A percentile compares a stretch with the other conserved stretches of the same genome.
Conservation (phyloP, 2,329 filamentous ascomycete genomes). For the Fusarium solani-melongenae region DNA sequence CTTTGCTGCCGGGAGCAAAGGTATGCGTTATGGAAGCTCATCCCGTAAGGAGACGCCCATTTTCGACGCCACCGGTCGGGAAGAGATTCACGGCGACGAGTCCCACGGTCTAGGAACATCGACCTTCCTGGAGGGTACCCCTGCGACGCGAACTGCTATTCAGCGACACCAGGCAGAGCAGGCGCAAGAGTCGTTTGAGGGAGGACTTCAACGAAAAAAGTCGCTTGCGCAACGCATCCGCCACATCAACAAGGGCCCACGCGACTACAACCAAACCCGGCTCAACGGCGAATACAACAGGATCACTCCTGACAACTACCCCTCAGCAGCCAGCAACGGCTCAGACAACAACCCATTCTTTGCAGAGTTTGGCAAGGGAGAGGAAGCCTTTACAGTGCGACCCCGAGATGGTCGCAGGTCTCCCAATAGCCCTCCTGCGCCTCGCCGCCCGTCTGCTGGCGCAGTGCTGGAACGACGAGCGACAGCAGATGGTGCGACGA, state of each 20-base stretch:
- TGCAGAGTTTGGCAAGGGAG: constrained; percentile 74
- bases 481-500: constrained; percentile 66
- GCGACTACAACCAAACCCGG: constrained; percentile 69
- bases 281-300: constrained; percentile 59
- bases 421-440: constrained; percentile 68
- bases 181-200: constrained; percentile 65
- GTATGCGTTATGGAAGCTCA: constrained; percentile 20
- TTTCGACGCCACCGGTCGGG: constrained; percentile 76
- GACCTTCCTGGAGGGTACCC: constrained; percentile 94
- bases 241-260: constrained; percentile 79
- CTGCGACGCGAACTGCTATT: constrained; percentile 83
- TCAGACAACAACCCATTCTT: constrained; percentile 80
- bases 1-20: constrained; percentile 62
- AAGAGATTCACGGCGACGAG: constrained; percentile 84
- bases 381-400: constrained; percentile 62
- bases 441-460: constrained; percentile 50
- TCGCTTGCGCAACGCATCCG: constrained; percentile 92
- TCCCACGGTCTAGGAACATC: constrained; percentile 88
- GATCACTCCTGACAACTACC: constrained; percentile 53
- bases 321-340: constrained; percentile 47
- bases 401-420: constrained; percentile 52
- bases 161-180: constrained; percentile 79
- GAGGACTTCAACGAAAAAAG: constrained; percentile 87
- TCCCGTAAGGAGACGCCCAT: constrained; percentile 58
- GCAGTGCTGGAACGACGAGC: constrained; percentile 70